Evolutionary conservation across 2,329 filamentous ascomycete genomes (phyloP).

Genomic region (Mollisiaceae sp.): DNA sequence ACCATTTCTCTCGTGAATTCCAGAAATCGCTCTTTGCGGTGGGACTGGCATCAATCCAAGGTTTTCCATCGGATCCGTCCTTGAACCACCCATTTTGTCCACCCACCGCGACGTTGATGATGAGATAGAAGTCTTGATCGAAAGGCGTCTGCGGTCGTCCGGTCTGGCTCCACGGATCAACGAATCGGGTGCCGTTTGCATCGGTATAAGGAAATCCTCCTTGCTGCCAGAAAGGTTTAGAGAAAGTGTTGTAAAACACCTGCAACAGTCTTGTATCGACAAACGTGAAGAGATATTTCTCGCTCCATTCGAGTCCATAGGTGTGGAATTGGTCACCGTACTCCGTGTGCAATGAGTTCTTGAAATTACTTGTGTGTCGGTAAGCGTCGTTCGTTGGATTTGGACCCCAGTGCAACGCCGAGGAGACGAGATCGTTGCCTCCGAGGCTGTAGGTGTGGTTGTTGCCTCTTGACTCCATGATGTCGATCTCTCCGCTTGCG

Average conservation of each 20-base stretch:
- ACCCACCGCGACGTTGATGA: conserved; percentile 28
- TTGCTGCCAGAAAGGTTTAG: conserved; percentile 17
- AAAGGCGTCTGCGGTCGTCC: conserved; percentile 22
- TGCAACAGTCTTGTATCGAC: conserved; percentile 21
- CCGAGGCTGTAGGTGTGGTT: conserved; percentile 21
- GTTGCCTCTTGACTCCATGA: conserved; percentile 25
- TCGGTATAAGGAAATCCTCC: conserved; percentile 17
- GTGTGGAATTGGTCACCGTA: conserved; percentile 21
- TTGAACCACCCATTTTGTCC: conserved; percentile 23
- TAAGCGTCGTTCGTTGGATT: conserved; percentile 15
- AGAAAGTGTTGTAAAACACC: conserved; percentile 21
- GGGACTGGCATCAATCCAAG: conserved; percentile 73
- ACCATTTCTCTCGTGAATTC: conserved; percentile 68
- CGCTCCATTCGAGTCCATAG: conserved; percentile 22
- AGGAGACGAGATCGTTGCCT: conserved; percentile 16
- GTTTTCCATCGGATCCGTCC: conserved; percentile 72
- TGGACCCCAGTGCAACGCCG: conserved; percentile 24
- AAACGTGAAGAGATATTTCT: conserved; percentile 26
- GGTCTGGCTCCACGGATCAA: conserved; percentile 26
- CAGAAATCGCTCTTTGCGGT: conserved; percentile 79
- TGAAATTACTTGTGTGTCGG: conserved; percentile 13
- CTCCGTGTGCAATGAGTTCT: conserved; percentile 17
- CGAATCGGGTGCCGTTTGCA: conserved; percentile 16
- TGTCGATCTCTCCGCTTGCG: conserved; percentile 23
- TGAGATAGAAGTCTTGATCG: conserved; percentile 27